Percentiles rank a stretch among this genome's conserved stretches.
Conservation (phyloP, 2,329 filamentous ascomycete species). For the Fusarium stilboides region DNA sequence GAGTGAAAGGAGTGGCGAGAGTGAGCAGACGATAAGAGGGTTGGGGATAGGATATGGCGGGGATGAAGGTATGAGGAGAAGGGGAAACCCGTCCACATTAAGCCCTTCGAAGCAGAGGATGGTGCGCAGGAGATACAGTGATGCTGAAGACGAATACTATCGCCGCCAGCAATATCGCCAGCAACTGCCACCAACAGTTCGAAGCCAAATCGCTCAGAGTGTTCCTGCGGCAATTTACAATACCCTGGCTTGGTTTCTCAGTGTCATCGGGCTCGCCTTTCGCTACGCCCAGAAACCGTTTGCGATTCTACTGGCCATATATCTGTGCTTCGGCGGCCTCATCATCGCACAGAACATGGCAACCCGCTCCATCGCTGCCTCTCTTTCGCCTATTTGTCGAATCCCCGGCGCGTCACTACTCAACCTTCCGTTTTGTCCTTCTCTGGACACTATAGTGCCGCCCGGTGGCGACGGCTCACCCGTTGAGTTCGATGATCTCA, state of each 20-base stretch:
- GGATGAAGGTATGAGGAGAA: constrained; percentile 50
- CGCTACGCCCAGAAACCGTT: constrained; percentile 75
- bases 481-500: constrained; percentile 81
- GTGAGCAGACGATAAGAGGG: constrained; percentile 54
- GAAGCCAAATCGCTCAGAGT: constrained; percentile 54
- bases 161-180: constrained; percentile 25
- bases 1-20: constrained; percentile 54
- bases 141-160: constrained; percentile 37
- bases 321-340: constrained; percentile 71
- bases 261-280: constrained; percentile 72
- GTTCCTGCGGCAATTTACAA: constrained; percentile 59
- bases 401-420: constrained; percentile 76
- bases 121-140: constrained; percentile 30
- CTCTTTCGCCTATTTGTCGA: constrained; percentile 78
- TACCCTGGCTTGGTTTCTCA: constrained; percentile 65
- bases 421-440: constrained; percentile 74
- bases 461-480: constrained; percentile 43
- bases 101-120: constrained; percentile 49
- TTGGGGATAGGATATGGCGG: constrained; percentile 38
- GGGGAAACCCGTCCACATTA: constrained; percentile 31
- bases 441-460: constrained; percentile 48
- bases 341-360: constrained; percentile 75
- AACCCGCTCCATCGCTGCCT: constrained; percentile 71
- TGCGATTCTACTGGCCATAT: constrained; percentile 72
- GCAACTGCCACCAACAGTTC: constrained; percentile 40